Percentiles rank a stretch among this genome's conserved stretches.
Conservation (phyloP, 2,329 filamentous ascomycete species). For the Ceratocystis lukuohia region DNA sequence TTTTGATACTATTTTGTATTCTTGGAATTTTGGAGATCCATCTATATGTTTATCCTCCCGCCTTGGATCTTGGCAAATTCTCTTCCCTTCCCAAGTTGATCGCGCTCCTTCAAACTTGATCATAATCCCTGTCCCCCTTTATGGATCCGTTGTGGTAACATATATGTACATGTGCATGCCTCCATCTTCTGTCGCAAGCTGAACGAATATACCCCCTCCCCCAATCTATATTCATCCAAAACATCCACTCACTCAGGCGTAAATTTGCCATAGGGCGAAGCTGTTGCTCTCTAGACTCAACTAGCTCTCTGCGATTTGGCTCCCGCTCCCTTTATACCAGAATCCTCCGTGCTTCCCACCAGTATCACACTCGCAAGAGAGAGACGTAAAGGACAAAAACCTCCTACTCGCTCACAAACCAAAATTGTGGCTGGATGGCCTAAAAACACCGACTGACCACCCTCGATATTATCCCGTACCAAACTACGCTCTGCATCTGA, state of each 20-base stretch:
- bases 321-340: not conserved
- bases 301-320: not conserved
- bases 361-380: not conserved
- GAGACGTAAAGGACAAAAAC: not conserved
- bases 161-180: not conserved
- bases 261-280: not conserved
- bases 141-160: not conserved
- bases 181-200: not conserved
- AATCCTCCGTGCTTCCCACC: not conserved
- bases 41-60: constrained; percentile 2
- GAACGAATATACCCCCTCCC: not conserved
- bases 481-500: not conserved
- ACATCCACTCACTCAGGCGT: not conserved
- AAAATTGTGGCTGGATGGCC: not conserved
- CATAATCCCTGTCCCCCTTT: constrained; percentile 2
- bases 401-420: not conserved
- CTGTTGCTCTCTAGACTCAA: not conserved
- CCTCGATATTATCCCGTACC: not conserved
- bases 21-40: not conserved
- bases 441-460: not conserved
- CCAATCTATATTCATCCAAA: not conserved
- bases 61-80: not conserved
- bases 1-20: not conserved
- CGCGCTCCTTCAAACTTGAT: not conserved
- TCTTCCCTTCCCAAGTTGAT: not conserved